phyloP scores from a whole-genome alignment of 352 stramenopile species.

The Phytophthora pini region DNA sequence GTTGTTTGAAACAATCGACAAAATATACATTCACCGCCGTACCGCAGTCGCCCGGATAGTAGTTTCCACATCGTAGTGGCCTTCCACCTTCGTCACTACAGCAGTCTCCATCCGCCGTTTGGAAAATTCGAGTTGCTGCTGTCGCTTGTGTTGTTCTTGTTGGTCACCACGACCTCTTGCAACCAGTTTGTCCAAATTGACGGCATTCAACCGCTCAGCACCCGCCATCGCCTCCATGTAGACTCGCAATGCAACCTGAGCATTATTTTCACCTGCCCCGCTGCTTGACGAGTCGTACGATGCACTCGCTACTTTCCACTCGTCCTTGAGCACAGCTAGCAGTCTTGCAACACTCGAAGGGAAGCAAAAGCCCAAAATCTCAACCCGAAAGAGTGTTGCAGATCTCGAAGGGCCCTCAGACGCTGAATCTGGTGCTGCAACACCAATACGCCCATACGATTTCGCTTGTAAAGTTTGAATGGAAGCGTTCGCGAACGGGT shows the following conservation, averaged over 20 bases:
- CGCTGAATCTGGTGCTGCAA: slow-evolving; percentile 12
- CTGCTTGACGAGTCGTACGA: slow-evolving; percentile 4
- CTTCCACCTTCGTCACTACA: slow-evolving; percentile 34
- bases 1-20: not conserved
- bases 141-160: slow-evolving; percentile 44
- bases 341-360: slow-evolving; percentile 43
- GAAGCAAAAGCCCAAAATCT: slow-evolving; percentile 71
- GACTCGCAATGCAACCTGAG: slow-evolving; percentile 30
- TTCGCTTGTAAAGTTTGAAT: slow-evolving; percentile 61
- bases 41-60: slow-evolving; percentile 22
- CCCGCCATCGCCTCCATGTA: slow-evolving; percentile 54
- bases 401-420: slow-evolving; percentile 22
- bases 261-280: slow-evolving; percentile 6
- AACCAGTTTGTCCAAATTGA: slow-evolving; percentile 45
- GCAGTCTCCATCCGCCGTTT: slow-evolving; percentile 60
- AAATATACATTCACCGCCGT: slow-evolving; percentile 26
- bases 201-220: slow-evolving; percentile 67
- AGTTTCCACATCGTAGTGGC: slow-evolving; percentile 34
- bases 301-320: slow-evolving; percentile 22
- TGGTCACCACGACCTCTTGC: slow-evolving; percentile 1
- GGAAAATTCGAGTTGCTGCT: slow-evolving; percentile 66
- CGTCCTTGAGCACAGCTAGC: slow-evolving; percentile 48
- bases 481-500: slow-evolving; percentile 69
- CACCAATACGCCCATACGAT: slow-evolving; percentile 38
- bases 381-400: slow-evolving; percentile 41